Base-by-base conservation (phyloP, 345 rosid genomes). In the Bruguiera sexangula region DNA sequence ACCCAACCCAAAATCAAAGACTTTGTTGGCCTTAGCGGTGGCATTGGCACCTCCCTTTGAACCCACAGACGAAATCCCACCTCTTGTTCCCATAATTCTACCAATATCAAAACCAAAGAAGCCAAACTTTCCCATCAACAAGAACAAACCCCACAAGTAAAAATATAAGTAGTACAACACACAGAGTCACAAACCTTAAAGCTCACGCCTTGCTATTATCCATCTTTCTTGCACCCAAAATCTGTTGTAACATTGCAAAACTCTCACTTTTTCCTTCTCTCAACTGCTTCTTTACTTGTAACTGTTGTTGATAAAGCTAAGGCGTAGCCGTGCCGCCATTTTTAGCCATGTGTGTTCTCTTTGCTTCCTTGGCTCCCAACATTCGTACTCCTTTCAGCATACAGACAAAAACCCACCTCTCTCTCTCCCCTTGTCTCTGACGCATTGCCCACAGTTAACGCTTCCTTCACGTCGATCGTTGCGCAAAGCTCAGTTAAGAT, bases 311-410 rank as follows among this genome's bases (percentile, higher is more conserved):
- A 66, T 71, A 66, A 71, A 53, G 69, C 58, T 65, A 67, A 65
- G 85, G 74, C 64, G 72, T 57, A 78, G 81, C 83, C 87, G 88
- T 87, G 94, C 84, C 83, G 88, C 87, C 86, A 84, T 82, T 86
- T 82, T 69, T 66, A 78, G 85, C 84, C 76, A 78, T 63, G 82
- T 56, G 76, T 67, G 73, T 78, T 78, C 52, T 76, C 73, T 79
- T 79, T 85, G 96, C 78, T 91, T 91, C 90, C 88, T 80, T 74
- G 22, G 89, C 88, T 79, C 79, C 91, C 88, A 83, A 86, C 93
- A 91, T 86, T 83, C 85, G 87, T 75, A 74, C 88, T 72, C 73
- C 84, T 76, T 85, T 78, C 60, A 48, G 76, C 72, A 85, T 87
- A 82, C 73, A 73, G 86, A 86, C 95, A 91, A 86, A 80, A 65